Conservation (phyloP, 2,329 filamentous ascomycete species). For the Cryphonectria japonica region DNA sequence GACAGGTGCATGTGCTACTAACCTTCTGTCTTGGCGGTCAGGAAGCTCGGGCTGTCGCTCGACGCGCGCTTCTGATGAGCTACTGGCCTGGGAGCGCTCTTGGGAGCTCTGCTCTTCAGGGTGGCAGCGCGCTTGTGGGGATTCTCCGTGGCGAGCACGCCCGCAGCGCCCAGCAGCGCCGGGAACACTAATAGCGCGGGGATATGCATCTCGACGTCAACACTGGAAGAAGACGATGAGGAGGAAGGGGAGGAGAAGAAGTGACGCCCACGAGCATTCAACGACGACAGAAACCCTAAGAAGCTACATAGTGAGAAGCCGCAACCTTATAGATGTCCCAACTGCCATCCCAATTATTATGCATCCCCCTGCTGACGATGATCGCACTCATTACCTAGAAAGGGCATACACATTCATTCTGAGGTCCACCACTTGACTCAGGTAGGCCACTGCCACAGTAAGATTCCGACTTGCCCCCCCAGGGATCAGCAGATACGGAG, state of each 20-base stretch:
- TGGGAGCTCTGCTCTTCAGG: background rate
- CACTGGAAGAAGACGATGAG: background rate
- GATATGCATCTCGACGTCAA: conserved; percentile 14
- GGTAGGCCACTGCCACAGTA: background rate
- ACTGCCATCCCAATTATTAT: background rate
- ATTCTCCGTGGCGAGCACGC: conserved; percentile 1
- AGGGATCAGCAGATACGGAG: background rate
- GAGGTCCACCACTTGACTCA: background rate
- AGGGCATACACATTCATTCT: background rate
- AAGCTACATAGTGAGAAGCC: background rate
- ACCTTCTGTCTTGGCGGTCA: conserved; percentile 24
- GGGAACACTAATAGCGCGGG: background rate
- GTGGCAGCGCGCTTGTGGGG: conserved; percentile 11
- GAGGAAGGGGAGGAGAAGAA: background rate
- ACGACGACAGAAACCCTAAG: background rate
- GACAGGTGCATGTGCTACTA: background rate
- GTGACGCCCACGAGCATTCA: background rate
- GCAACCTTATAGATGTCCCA: background rate
- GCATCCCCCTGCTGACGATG: background rate
- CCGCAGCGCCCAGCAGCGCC: conserved; percentile 10
- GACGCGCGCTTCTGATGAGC: conserved; percentile 1
- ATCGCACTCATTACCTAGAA: background rate
- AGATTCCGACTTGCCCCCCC: background rate
- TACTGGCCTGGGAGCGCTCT: background rate
- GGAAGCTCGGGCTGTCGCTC: conserved; percentile 6